Evolutionary conservation across 257 asterid genomes (phyloP).

Genomic region (Solanum pinnatisectum): DNA sequence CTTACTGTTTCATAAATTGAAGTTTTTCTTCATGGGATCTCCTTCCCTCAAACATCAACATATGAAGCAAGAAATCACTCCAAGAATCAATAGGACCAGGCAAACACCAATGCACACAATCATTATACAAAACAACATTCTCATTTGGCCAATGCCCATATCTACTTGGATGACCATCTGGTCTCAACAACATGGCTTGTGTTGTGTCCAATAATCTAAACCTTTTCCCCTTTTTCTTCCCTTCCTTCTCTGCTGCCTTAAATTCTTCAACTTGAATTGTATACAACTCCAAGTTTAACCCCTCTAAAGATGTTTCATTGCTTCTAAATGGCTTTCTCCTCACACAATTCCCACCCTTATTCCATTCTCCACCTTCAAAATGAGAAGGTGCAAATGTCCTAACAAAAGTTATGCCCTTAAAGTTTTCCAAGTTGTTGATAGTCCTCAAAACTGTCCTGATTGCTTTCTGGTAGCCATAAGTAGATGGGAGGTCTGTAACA

Average conservation of each 20-base stretch:
- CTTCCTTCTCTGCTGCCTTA: slow-evolving; percentile 1
- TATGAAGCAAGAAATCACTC: slow-evolving; percentile 14
- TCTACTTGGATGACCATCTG: slow-evolving; percentile 12
- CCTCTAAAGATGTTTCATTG: slow-evolving; percentile 7
- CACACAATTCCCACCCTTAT: slow-evolving; percentile 9
- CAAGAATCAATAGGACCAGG: slow-evolving; percentile 15
- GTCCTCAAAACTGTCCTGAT: slow-evolving; percentile 3
- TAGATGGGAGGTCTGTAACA: neutral
- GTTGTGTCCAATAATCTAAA: slow-evolving; percentile 14
- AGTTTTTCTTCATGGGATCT: neutral
- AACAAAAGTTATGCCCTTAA: slow-evolving; percentile 5
- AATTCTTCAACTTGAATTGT: slow-evolving; percentile 10
- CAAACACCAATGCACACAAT: slow-evolving; percentile 21
- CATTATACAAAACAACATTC: slow-evolving; percentile 4
- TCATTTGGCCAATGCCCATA: slow-evolving; percentile 17
- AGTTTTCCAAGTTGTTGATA: slow-evolving; percentile 1
- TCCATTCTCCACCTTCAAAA: slow-evolving; percentile 18
- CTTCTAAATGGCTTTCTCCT: slow-evolving; percentile 11
- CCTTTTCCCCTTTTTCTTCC: slow-evolving; percentile 5
- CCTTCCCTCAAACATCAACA: slow-evolving; percentile 11
- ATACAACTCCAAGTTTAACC: slow-evolving; percentile 3
- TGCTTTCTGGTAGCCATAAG: slow-evolving; percentile 8
- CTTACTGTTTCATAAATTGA: neutral
- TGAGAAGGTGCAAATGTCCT: slow-evolving; percentile 12
- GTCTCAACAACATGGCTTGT: slow-evolving; percentile 14